These are phyloP conservation scores for Cutaneotrichosporon spelunceum DNA, from an alignment of 1,284 basidiomycete genomes.

Conservation along the genomic window DNA sequence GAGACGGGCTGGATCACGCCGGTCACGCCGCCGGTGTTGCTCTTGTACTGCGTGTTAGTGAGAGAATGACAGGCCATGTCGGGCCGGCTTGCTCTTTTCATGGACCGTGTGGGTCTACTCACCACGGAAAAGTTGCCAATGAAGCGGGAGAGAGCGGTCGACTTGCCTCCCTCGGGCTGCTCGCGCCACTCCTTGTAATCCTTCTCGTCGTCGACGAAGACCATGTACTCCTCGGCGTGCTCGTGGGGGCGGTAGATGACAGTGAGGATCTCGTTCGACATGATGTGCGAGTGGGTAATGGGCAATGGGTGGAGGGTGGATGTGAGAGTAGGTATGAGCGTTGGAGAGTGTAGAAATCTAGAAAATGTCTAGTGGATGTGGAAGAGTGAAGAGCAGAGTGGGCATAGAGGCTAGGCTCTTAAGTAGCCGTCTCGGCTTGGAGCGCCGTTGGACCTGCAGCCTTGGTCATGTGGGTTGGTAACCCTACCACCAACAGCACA, in stretches of 20 bases:
- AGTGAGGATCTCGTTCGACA: slow-evolving; percentile 22
- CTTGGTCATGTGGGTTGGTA: too few species aligned
- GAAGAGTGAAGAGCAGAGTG: not conserved
- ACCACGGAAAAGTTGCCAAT: slow-evolving; percentile 46
- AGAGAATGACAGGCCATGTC: too few species aligned
- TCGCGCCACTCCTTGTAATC: slow-evolving; percentile 44
- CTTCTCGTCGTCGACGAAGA: slow-evolving; percentile 45
- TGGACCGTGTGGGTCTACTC: slow-evolving; percentile 23
- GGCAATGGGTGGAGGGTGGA: slow-evolving; percentile 7
- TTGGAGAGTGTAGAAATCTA: not conserved
- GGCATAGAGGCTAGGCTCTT: not conserved
- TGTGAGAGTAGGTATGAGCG: slow-evolving; percentile 1
- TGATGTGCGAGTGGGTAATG: slow-evolving; percentile 7
- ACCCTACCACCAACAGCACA: not conserved
- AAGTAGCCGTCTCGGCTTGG: not conserved
- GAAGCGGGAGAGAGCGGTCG: slow-evolving; percentile 45
- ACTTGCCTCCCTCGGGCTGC: slow-evolving; percentile 38
- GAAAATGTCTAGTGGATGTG: not conserved
- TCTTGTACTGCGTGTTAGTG: slow-evolving; percentile 36
- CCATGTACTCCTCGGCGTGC: slow-evolving; percentile 47
- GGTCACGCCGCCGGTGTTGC: slow-evolving; percentile 43
- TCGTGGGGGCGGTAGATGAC: slow-evolving; percentile 42
- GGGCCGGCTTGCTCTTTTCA: too few species aligned
- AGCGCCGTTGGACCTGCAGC: not conserved
- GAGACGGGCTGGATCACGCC: slow-evolving; percentile 42